These are phyloP conservation scores for Drechslerella coelobrocha DNA, from an alignment of 2,329 filamentous ascomycete genomes.

Conservation along the genomic window DNA sequence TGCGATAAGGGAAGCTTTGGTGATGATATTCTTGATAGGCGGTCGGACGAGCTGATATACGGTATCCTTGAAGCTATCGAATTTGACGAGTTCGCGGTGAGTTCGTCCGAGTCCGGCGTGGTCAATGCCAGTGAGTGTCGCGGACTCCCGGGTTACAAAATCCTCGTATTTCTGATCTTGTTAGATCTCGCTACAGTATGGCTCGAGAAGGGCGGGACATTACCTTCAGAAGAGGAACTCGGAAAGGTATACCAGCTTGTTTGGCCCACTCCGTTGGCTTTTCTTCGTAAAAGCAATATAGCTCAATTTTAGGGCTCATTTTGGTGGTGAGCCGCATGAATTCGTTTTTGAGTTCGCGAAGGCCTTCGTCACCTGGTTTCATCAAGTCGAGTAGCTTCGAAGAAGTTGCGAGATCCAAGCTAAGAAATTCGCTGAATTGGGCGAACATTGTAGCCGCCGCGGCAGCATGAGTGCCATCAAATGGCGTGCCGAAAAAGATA, in stretches of 20 bases:
- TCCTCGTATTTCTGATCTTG: conserved; percentile 57
- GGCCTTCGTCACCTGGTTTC: conserved; percentile 58
- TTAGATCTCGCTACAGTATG: not conserved
- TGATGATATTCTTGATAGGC: conserved; percentile 58
- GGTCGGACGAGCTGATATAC: conserved; percentile 58
- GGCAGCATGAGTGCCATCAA: conserved; percentile 58
- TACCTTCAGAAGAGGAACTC: conserved; percentile 43
- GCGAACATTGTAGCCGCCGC: conserved; percentile 59
- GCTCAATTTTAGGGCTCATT: conserved; percentile 57
- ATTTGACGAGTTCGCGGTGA: conserved; percentile 60
- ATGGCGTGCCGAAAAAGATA: conserved; percentile 60
- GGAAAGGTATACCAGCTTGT: conserved; percentile 57
- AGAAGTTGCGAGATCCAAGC: conserved; percentile 54
- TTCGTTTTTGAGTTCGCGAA: conserved; percentile 59
- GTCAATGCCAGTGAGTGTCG: conserved; percentile 58
- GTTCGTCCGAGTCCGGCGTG: conserved; percentile 58
- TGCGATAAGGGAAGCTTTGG: conserved; percentile 57
- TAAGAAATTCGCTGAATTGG: conserved; percentile 56
- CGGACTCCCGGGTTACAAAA: conserved; percentile 60
- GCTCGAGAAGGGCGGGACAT: not conserved
- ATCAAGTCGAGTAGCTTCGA: conserved; percentile 60
- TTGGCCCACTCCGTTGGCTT: conserved; percentile 59
- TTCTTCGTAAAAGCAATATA: conserved; percentile 60
- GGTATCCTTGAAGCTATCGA: conserved; percentile 59
- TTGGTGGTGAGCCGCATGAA: conserved; percentile 59